Evolutionary conservation across 164 flowering plant species (phyloP), one percentile per base, ranked within the genome.

Genomic region (Magnolia kwangsiensis): DNA sequence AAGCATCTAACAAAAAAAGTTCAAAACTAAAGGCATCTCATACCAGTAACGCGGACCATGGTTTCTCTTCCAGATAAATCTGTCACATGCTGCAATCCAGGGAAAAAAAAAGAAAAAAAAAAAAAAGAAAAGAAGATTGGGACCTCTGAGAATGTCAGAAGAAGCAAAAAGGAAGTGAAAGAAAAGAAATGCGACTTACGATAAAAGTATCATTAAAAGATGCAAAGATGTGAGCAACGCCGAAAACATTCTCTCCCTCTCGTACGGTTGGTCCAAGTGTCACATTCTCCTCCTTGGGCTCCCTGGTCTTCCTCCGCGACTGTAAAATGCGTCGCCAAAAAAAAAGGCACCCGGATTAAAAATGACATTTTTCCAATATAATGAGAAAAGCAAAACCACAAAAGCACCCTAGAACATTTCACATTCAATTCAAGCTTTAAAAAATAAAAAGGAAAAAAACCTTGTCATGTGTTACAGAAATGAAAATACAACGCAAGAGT

Each of bases 151-250:
- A n/a, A 58, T 19, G 2, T 4, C 2, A 50, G 58, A 51, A 11
- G 21, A 66, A 51, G 50, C 21, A 5, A 20, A 78, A 74, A 5
- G 8, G 24, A 45, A 61, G 70, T 16, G 13, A 6, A 27, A 18
- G 16, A 49, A n/a, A 49, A 23, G 51, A 19, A 9, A 1, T 51
- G 50, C 50, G 20, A 87, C 92, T 84, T 75, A 93, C 98, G 72
- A 93, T 91, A 74, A 93, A 93, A 2, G 96, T 93, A 75, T 93
- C 98, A 72, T 93, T 93, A 37, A 93, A 93, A 0, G 96, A 93
- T 10, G 98, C 98, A 78, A 88, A 91, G 29, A 93, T 90, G 81
- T 89, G 98, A 14, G 95, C 95, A 0, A 93, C 98, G 64, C 95
- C 98, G 73, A 93, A 93, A n/a, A 89, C 93, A 72, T 88, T 81